phyloP scores from a whole-genome alignment of 73 alveolate species.

The Paramecium sexaurelia region DNA sequence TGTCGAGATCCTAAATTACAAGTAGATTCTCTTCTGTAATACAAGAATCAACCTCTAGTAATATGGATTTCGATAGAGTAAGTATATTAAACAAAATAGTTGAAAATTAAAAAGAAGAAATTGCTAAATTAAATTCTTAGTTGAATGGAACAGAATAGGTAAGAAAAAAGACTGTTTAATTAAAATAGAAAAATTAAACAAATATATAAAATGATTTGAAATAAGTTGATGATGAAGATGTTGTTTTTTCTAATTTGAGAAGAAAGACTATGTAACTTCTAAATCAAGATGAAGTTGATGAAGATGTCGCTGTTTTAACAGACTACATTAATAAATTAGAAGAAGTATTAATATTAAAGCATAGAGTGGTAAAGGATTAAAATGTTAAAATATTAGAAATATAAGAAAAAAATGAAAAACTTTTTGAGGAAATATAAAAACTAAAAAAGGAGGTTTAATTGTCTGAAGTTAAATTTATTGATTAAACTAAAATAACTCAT shows the following conservation, averaged over 20 bases:
- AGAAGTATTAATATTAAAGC: background rate
- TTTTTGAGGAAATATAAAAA: background rate
- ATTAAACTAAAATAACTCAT: background rate
- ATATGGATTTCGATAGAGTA: background rate
- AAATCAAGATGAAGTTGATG: conserved; percentile 1
- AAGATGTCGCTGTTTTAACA: conserved; percentile 10
- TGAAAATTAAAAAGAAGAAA: conserved; percentile 4
- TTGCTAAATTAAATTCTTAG: background rate
- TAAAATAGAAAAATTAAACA: background rate
- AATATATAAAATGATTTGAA: background rate
- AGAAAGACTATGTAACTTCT: background rate
- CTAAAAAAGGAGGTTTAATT: background rate
- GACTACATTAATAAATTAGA: background rate
- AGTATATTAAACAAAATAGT: background rate
- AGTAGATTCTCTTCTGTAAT: background rate
- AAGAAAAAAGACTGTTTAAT: background rate
- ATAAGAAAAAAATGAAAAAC: background rate
- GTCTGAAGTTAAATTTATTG: background rate
- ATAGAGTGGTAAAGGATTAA: background rate
- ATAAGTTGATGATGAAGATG: background rate
- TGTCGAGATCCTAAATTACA: background rate
- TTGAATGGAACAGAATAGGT: background rate
- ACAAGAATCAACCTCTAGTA: background rate
- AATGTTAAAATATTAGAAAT: background rate
- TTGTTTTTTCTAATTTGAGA: background rate